Conservation (phyloP, 441 rosid species). For the Macaranga tanarius region DNA sequence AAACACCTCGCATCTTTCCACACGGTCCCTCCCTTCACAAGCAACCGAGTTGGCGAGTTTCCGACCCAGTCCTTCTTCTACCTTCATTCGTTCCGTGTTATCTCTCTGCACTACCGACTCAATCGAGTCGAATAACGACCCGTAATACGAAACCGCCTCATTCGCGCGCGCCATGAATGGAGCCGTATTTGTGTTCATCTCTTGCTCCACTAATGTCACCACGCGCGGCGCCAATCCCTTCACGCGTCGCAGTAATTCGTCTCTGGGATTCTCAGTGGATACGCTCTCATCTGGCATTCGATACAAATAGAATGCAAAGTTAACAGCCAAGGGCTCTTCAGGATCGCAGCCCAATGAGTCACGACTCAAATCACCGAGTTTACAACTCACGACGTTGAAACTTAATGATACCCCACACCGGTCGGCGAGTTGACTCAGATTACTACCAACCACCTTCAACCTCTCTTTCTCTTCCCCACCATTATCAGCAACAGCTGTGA, state of each 20-base stretch:
- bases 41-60: conserved; percentile 74
- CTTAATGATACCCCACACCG: conserved; percentile 39
- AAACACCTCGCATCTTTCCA: conserved; percentile 93
- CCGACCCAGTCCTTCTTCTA: conserved; percentile 67
- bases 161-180: conserved; percentile 65
- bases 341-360: conserved; percentile 72
- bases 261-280: conserved; percentile 76
- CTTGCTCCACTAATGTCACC: conserved; percentile 85
- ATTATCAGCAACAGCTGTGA: conserved; percentile 60
- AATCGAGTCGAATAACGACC: conserved; percentile 74
- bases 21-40: conserved; percentile 81
- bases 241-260: conserved; percentile 86
- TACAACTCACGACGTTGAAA: conserved; percentile 47
- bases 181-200: conserved; percentile 82
- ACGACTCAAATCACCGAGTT: conserved; percentile 53
- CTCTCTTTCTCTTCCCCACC: conserved; percentile 44
- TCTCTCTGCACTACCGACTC: conserved; percentile 53
- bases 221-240: conserved; percentile 67
- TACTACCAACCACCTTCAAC: conserved; percentile 45
- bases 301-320: conserved; percentile 72
- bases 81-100: conserved; percentile 44
- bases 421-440: conserved; percentile 41
- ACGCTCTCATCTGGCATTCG: conserved; percentile 88
- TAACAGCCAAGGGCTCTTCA: conserved; percentile 66
- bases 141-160: conserved; percentile 61